Base-by-base conservation (phyloP, 2,329 filamentous ascomycete species). In the Trichoderma breve region DNA sequence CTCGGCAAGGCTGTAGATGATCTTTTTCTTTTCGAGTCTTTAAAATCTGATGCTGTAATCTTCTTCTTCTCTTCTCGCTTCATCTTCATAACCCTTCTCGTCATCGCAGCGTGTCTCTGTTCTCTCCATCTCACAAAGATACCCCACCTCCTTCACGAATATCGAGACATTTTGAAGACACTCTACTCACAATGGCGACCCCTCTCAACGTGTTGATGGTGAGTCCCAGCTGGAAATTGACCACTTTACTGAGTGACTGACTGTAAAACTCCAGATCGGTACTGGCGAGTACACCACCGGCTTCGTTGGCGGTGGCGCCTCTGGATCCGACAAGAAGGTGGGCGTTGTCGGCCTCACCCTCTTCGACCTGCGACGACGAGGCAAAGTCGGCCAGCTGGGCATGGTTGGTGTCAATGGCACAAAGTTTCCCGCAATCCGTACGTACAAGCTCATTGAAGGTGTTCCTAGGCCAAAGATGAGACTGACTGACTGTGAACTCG, bases 201-300 rank as follows among this genome's bases (percentile, higher is more conserved):
- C 85, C 88, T 75, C 85, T 91, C 73, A 91, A 89, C 76, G 90
- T 92, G 76, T 84, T 92, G 79, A 92, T 92, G 90, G 90, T 90
- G 77, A 79, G 84, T 78, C 9, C 30, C 11, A 12, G 6, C 66
- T 2, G 6, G 21, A 5, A 6, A 1, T 34, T 26, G 5, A 4
- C 18, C 34, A 18, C 26, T 26, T 6, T 12, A 21, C 65, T 51
- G 36, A 60, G 6, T 18, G 55, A 39, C 55, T 4, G 14, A 21
- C 55, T 43, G 4, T 14, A 21, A 21, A 6, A 6, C 14, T 30
- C 3, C 12, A 91, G 92, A 89, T 97, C 72, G 95, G 95, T 75
- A 97, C 95, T 12, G 95, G 95, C 78, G 95, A 98, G 87, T 98
- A 98, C 87, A 98, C 95, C 77, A 98, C 95, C 57, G 95, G 95